Evolutionary conservation across 495 filamentous ascomycete genomes (phyloP).

Genomic region (Collariella sp.): DNA sequence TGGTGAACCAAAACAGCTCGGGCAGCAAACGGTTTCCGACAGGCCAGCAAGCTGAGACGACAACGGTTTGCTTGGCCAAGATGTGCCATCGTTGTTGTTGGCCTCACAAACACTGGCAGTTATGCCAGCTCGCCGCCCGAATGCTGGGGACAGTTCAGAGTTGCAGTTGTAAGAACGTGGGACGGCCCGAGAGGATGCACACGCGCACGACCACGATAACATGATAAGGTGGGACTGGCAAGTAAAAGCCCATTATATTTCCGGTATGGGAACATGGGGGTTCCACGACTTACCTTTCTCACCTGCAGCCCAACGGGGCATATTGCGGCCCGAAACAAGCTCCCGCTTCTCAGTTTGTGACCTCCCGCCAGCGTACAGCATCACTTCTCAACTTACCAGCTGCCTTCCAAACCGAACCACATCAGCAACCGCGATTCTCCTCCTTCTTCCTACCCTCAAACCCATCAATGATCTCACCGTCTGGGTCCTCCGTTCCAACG

Average conservation of each 20-base stretch:
- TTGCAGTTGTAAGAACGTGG: slow-evolving; percentile 7
- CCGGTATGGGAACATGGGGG: neutral
- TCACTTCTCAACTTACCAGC: no score
- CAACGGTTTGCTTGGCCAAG: neutral
- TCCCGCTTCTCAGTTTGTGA: no score
- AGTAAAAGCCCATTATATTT: neutral
- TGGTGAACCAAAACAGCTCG: slow-evolving; percentile 8
- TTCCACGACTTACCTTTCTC: neutral
- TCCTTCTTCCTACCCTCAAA: neutral
- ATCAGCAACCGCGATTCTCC: neutral
- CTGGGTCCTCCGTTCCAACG: neutral
- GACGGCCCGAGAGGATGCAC: neutral
- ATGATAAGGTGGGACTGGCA: neutral
- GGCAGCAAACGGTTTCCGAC: neutral
- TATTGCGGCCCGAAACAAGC: slow-evolving; percentile 1
- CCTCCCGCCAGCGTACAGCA: no score
- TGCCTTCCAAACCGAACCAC: no score
- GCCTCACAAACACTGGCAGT: neutral
- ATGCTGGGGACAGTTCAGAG: neutral
- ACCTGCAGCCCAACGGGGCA: neutral
- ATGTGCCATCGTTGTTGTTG: neutral
- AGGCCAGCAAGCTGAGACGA: neutral
- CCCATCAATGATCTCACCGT: neutral
- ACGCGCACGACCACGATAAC: neutral
- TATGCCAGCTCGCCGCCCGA: slow-evolving; percentile 2